Base-by-base conservation (phyloP, 2,329 filamentous ascomycete species). In the Emergomyces pasteurianus region DNA sequence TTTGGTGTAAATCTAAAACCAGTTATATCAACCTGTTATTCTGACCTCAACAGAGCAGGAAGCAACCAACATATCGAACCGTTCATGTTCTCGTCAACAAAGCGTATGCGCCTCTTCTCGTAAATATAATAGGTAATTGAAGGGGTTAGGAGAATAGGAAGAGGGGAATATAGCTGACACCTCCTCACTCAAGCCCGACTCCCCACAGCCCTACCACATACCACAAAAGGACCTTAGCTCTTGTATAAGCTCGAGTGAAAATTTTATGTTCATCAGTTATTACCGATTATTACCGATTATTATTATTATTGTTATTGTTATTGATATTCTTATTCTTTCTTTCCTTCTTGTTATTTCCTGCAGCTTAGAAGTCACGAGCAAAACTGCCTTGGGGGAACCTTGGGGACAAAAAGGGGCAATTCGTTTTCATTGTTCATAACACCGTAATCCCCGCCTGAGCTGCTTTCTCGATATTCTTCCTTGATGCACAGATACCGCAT, bases 401-500 rank as follows among this genome's bases (percentile, higher is more conserved):
- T 7, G 34, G 34, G 8, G 8, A 36, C 3, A 31, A 31, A 31
- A 31, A 31, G 31, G 34, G 34, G 8, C 9, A 12, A 31, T 23
- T 49, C 6, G 5, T 18, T 26, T 28, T 49, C 46, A 28, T 23
- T 49, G 26, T 12, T 57, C 23, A 47, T 26, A 47, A 23, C 40
- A 57, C 55, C 18, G 43, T 21, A 34, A 47, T 40, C 14, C 55
- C 55, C 9, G 16, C 40, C 40, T 40, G 23, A 8, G 55, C 40
- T 40, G 40, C 55, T 18, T 46, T 26, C 60, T 74, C 73, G 21
- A 74, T 68, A 26, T 73, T 68, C 63, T 69, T 72, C 21, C 68
- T 69, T 57, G 73, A 61, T 9, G 73, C 69, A 65, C 74, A 77
- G 31, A 76, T 71, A 26, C 69, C 70, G 61, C 74, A 77, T 21